Base-by-base conservation (phyloP, 257 asterid species). In the Craterostigma plantagineum region DNA sequence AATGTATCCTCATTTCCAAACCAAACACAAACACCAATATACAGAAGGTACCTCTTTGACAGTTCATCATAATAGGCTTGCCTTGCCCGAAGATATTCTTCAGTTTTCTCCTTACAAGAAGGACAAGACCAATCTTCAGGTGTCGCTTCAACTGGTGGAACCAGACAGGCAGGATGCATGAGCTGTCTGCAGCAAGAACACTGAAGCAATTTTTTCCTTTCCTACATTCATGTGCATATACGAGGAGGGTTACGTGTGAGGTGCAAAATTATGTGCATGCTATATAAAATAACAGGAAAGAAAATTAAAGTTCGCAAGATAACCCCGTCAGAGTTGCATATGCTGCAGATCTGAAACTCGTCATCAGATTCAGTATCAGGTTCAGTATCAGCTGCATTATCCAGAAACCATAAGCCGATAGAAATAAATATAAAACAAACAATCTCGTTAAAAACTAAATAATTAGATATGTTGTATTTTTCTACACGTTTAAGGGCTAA, bases 261-360 rank as follows among this genome's bases (percentile, higher is more conserved):
- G 8, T 34, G 9, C 40, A 48, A 11, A 37, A 0, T 45, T 35
- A 14, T 16, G 16, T 11, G 17, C 45, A 1, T 40, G 8, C 45
- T 40, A 14, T 40, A 8, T 48, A 18, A 48, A 38, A 34, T 48
- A 55, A 45, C 33, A 18, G 17, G 34, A 48, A 45, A 13, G 30
- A 46, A 50, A 18, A 46, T 9, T 5, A 46, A 33, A 54, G n/a
- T 23, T 23, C 30, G 30, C 30, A 46, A 41, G 18, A 27, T 30
- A 57, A 83, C 95, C 91, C 70, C 98, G 64, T 79, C 98, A n/a
- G 68, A 74, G 65, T 64, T 74, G 73, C 98, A 90, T 54, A 83
- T 48, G 60, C 56, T 64, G 66, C 98, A 90, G 57, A 90, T 79
- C 75, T 90, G 95, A 67, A 87, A 79, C 62, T 87, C 98, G 52